Conservation (phyloP, 306 rosid species). For the Vicia sativa region DNA sequence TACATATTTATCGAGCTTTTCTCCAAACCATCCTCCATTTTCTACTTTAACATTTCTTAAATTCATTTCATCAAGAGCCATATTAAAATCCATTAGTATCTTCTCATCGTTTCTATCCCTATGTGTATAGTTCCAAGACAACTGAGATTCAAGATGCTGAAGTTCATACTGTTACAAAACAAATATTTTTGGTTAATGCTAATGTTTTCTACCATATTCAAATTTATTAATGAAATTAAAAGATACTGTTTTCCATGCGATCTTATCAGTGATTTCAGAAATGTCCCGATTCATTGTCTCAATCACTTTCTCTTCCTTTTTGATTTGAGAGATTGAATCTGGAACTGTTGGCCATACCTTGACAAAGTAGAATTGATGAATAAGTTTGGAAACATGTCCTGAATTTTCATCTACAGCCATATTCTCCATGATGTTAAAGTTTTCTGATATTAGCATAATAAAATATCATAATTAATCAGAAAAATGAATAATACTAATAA, state of each 20-base stretch:
- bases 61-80: constrained; percentile 42
- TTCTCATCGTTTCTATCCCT: background rate
- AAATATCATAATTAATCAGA: background rate
- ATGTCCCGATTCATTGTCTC: constrained; percentile 20
- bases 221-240: background rate
- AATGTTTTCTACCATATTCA: background rate
- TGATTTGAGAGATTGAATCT: constrained; percentile 25
- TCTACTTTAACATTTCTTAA: constrained; percentile 6
- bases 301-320: constrained; percentile 4
- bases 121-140: background rate
- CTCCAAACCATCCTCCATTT: background rate
- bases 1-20: constrained; percentile 33
- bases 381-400: constrained; percentile 17
- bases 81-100: constrained; percentile 11
- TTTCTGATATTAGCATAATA: background rate
- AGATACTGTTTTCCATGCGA: background rate
- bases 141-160: background rate
- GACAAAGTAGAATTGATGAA: constrained; percentile 36
- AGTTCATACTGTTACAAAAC: constrained; percentile 14
- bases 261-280: constrained; percentile 3
- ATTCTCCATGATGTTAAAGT: background rate
- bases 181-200: background rate
- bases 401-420: constrained; percentile 16
- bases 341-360: constrained; percentile 37
- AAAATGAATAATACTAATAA: background rate